These are phyloP conservation scores for Nakazawaea ishiwadae DNA, from an alignment of 805 yeast genomes.

Conservation along the genomic window DNA sequence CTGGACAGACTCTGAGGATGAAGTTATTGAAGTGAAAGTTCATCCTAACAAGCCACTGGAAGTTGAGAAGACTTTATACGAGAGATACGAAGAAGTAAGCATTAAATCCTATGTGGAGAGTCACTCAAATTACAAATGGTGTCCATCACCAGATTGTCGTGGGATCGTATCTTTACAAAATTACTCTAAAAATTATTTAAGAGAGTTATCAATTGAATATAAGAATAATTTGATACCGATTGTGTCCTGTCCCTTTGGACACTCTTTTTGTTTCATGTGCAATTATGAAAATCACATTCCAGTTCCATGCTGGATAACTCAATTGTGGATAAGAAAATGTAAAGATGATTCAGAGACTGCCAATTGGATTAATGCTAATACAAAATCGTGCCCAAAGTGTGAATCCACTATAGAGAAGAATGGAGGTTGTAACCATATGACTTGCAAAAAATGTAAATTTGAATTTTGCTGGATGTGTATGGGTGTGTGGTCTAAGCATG, in stretches of 20 bases:
- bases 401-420: slow-evolving; percentile 76
- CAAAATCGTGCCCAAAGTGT: slow-evolving; percentile 86
- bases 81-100: slow-evolving; percentile 36
- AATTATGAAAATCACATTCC: slow-evolving; percentile 76
- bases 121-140: slow-evolving; percentile 57
- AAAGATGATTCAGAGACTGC: slow-evolving; percentile 84
- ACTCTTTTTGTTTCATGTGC: slow-evolving; percentile 78
- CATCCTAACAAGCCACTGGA: slow-evolving; percentile 12
- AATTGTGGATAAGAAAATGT: slow-evolving; percentile 73
- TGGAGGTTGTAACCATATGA: slow-evolving; percentile 98
- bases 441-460: slow-evolving; percentile 67
- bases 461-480: slow-evolving; percentile 95
- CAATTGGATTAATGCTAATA: slow-evolving; percentile 81
- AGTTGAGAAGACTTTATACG: slow-evolving; percentile 19
- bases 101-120: slow-evolving; percentile 50
- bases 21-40: slow-evolving; percentile 18
- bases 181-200: slow-evolving; percentile 17
- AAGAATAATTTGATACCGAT: slow-evolving; percentile 44
- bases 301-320: slow-evolving; percentile 67
- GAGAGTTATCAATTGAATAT: slow-evolving; percentile 7
- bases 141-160: slow-evolving; percentile 82
- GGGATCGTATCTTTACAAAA: slow-evolving; percentile 35
- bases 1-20: slow-evolving; percentile 13
- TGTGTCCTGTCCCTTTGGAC: slow-evolving; percentile 62
- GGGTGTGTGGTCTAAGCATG: slow-evolving; percentile 71